These are phyloP conservation scores for Rubia occidens DNA, from an alignment of 305 asterid genomes.

Conservation along the genomic window DNA sequence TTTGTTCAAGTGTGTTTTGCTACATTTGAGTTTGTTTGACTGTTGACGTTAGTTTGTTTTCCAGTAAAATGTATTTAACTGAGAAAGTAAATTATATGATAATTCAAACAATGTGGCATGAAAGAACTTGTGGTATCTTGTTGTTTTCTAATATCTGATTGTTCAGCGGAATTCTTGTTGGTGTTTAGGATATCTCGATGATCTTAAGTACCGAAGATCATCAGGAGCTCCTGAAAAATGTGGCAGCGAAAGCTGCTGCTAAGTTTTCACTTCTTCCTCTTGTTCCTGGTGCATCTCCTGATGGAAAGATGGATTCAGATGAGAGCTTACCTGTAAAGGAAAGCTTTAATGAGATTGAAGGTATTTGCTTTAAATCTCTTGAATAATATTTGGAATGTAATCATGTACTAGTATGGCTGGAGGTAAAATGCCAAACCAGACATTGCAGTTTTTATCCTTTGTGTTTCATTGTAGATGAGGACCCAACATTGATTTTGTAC, in stretches of 20 bases:
- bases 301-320: constrained; percentile 24
- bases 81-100: neutral
- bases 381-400: constrained; percentile 11
- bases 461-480: constrained; percentile 44
- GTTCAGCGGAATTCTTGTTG: constrained; percentile 8
- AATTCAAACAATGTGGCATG: neutral
- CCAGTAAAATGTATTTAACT: neutral
- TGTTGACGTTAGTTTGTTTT: neutral
- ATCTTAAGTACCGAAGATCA: constrained; percentile 89
- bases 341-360: constrained; percentile 33
- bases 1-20: neutral
- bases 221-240: constrained; percentile 59
- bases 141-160: neutral
- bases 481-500: constrained; percentile 78
- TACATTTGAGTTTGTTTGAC: neutral
- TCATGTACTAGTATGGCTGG: neutral
- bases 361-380: constrained; percentile 25
- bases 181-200: constrained; percentile 59
- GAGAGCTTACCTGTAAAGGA: constrained; percentile 18
- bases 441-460: constrained; percentile 16
- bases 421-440: constrained; percentile 5
- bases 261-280: constrained; percentile 64
- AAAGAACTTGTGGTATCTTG: neutral
- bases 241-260: constrained; percentile 77
- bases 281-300: constrained; percentile 31